These are phyloP conservation scores for Rhododendron ferrugineum DNA, from an alignment of 148 eudicot genomes.

Conservation along the genomic window DNA sequence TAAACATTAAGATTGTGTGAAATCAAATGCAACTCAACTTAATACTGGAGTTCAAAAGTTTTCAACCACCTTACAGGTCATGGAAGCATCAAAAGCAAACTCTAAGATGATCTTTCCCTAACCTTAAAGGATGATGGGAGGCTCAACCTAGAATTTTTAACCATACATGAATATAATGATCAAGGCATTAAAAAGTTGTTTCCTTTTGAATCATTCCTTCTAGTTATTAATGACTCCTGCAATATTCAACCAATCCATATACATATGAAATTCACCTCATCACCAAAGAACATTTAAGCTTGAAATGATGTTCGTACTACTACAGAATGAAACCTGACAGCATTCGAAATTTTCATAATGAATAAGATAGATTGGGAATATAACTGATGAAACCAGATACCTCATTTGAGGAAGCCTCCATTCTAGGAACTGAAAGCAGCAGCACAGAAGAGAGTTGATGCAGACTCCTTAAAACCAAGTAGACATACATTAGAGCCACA, in stretches of 20 bases:
- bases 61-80: background rate
- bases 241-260: background rate
- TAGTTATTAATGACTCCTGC: background rate
- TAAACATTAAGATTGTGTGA: background rate
- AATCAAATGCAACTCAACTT: background rate
- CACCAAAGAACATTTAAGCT: background rate
- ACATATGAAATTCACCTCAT: background rate
- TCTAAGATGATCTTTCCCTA: background rate
- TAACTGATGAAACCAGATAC: slow-evolving; percentile 26
- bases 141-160: background rate
- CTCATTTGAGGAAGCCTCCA: slow-evolving; percentile 37
- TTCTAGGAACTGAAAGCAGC: slow-evolving; percentile 28
- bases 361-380: background rate
- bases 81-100: background rate
- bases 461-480: slow-evolving; percentile 58
- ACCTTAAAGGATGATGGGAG: background rate
- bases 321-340: background rate
- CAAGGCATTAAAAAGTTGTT: background rate
- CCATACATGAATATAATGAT: background rate
- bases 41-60: background rate
- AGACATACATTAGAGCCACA: slow-evolving; percentile 16
- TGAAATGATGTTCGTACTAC: background rate
- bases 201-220: background rate
- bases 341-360: background rate
- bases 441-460: slow-evolving; percentile 55